Conservation (phyloP, 2,329 filamentous ascomycete genomes). For the Hymenoscyphus infarciens region DNA sequence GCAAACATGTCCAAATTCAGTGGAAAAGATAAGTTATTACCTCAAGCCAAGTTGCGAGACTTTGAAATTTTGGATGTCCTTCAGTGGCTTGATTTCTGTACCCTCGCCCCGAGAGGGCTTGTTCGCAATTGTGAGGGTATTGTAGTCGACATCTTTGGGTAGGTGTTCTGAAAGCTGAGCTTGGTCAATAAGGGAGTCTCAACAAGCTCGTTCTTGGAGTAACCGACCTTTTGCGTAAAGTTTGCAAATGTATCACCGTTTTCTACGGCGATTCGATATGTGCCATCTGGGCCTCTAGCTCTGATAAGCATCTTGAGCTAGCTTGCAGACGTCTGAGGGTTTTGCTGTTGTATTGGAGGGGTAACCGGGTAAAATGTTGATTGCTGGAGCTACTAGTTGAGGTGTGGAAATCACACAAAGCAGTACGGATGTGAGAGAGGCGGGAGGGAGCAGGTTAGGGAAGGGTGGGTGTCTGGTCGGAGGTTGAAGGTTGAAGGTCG, state of each 20-base stretch:
- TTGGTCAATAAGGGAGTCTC: constrained; percentile 19
- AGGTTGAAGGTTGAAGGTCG: not conserved
- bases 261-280: constrained; percentile 79
- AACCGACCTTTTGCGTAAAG: constrained; percentile 50
- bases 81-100: constrained; percentile 55
- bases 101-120: constrained; percentile 45
- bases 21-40: constrained; percentile 38
- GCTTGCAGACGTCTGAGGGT: constrained; percentile 51
- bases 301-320: constrained; percentile 57
- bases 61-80: constrained; percentile 53
- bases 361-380: not conserved
- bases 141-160: constrained; percentile 58
- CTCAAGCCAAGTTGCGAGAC: constrained; percentile 58
- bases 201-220: not conserved
- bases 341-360: constrained; percentile 37
- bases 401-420: not conserved
- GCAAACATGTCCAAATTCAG: not conserved
- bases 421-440: not conserved
- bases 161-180: constrained; percentile 54
- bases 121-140: constrained; percentile 60
- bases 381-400: not conserved
- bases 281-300: constrained; percentile 79
- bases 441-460: not conserved
- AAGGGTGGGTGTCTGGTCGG: not conserved
- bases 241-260: constrained; percentile 67